A percentile compares a stretch with the other conserved stretches of the same genome.
Evolutionary conservation across 192 early-diverging fungal genomes (phyloP).

Genomic region (Lobosporangium transversale): DNA sequence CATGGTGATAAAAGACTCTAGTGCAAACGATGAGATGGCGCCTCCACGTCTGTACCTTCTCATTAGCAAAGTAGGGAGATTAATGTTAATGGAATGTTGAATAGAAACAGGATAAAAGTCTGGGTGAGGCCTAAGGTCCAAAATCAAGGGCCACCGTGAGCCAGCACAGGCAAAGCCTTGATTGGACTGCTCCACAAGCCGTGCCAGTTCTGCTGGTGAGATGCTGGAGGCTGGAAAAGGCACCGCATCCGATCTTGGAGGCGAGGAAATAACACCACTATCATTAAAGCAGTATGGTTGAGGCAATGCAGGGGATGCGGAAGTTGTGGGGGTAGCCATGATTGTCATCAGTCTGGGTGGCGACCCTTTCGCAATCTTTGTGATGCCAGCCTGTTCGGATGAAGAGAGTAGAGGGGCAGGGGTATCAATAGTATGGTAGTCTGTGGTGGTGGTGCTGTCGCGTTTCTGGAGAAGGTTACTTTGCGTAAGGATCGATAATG

Average conservation of each 20-base stretch:
- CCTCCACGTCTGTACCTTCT: slow-evolving; percentile 59
- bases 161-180: slow-evolving; percentile 20
- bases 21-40: slow-evolving; percentile 58
- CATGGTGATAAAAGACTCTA: slow-evolving; percentile 66
- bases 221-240: slow-evolving; percentile 27
- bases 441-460: slow-evolving; percentile 3
- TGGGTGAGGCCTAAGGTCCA: slow-evolving; percentile 57
- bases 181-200: slow-evolving; percentile 14
- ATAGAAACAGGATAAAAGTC: slow-evolving; percentile 53
- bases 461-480: neutral
- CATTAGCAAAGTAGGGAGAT: slow-evolving; percentile 61
- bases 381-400: too few species aligned
- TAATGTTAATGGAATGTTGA: slow-evolving; percentile 60
- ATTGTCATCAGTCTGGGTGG: slow-evolving; percentile 30
- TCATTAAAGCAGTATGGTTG: neutral
- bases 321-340: slow-evolving; percentile 30
- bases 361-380: too few species aligned
- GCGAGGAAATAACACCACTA: slow-evolving; percentile 10
- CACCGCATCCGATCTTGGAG: slow-evolving; percentile 2
- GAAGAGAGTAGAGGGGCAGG: neutral
- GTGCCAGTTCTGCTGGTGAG: slow-evolving; percentile 23
- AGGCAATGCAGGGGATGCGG: slow-evolving; percentile 9
- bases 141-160: slow-evolving; percentile 43
- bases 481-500: slow-evolving; percentile 36
- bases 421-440: neutral